These are phyloP conservation scores for Cystobasidiopsis lactophilus DNA, from an alignment of 768 basidiomycete genomes.

Conservation along the genomic window DNA sequence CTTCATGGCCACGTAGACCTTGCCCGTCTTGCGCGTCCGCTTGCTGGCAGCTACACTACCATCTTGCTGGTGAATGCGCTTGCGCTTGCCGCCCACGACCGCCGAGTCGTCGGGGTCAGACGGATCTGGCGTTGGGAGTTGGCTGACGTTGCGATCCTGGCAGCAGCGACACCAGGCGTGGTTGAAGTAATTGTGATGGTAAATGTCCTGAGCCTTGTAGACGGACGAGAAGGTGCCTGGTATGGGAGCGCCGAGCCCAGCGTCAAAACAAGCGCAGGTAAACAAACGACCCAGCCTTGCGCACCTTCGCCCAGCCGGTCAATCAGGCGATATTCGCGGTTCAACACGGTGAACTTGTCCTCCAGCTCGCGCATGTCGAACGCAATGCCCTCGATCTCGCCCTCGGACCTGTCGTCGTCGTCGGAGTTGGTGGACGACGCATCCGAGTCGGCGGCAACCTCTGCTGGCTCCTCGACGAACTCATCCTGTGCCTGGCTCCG, in stretches of 20 bases:
- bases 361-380: background rate
- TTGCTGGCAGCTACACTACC: background rate
- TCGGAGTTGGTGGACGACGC: background rate
- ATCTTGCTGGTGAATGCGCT: background rate
- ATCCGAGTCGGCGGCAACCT: background rate
- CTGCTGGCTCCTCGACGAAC: too few species aligned
- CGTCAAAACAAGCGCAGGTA: background rate
- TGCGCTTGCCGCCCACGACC: background rate
- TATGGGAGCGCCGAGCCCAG: background rate
- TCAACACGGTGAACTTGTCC: background rate
- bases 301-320: constrained; percentile 69
- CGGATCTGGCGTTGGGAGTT: background rate
- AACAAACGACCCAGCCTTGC: background rate
- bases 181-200: constrained; percentile 37
- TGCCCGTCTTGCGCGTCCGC: background rate
- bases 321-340: constrained; percentile 40
- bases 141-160: background rate
- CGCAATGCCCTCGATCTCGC: background rate
- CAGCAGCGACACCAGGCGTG: constrained; percentile 30
- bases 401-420: background rate
- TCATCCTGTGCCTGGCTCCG: too few species aligned
- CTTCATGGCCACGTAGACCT: constrained; percentile 71
- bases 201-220: constrained; percentile 81
- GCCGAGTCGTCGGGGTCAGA: background rate
- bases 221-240: constrained; percentile 90